A percentile compares a stretch with the other conserved stretches of the same genome.
Evolutionary conservation across 768 basidiomycete genomes (phyloP).

Genomic region (Collybia nuda): DNA sequence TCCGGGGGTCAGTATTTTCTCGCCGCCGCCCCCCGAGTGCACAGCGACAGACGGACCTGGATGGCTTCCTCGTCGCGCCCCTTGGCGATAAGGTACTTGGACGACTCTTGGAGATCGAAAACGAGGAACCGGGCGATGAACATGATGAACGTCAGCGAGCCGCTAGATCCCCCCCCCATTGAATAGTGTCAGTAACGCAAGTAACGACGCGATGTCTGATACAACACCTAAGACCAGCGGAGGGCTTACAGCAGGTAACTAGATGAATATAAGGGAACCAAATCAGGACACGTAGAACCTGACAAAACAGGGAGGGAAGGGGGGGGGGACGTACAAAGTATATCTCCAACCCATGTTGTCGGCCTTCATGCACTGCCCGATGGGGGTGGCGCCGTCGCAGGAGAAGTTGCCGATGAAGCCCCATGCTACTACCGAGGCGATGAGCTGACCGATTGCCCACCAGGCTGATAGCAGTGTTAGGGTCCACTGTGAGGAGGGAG

Average conservation of each 20-base stretch:
- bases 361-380: constrained; percentile 40
- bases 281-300: neutral
- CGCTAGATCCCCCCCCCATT: constrained; percentile 27
- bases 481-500: constrained; percentile 38
- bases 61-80: constrained; percentile 59
- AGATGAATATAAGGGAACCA: neutral
- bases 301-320: neutral
- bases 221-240: no score
- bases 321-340: constrained; percentile 32
- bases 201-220: no score
- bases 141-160: constrained; percentile 47
- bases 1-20: no score
- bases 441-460: constrained; percentile 53
- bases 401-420: constrained; percentile 57
- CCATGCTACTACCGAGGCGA: constrained; percentile 53
- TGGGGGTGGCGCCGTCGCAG: constrained; percentile 34
- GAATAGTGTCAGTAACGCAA: neutral
- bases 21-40: no score
- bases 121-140: constrained; percentile 56
- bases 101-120: constrained; percentile 60
- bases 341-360: constrained; percentile 67
- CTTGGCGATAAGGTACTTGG: constrained; percentile 59
- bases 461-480: constrained; percentile 53
- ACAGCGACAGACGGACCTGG: constrained; percentile 24
- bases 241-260: constrained; percentile 1